Evolutionary conservation across 768 basidiomycete species (phyloP).

Genomic region (Lactifluus volemus): DNA sequence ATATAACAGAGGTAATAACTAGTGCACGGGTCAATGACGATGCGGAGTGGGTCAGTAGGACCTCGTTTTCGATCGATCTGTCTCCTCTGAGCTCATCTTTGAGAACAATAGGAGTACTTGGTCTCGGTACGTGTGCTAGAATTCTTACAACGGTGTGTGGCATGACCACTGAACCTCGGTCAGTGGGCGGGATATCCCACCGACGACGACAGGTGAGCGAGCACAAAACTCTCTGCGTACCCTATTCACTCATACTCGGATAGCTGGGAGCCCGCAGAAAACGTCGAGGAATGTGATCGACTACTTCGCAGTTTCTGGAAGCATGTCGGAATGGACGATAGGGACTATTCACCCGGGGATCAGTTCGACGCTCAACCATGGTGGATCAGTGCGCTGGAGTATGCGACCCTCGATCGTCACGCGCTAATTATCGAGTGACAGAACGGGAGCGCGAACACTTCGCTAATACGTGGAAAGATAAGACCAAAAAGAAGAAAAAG

Average conservation of each 20-base stretch:
- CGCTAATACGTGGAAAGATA: conserved; percentile 1
- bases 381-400: conserved; percentile 47
- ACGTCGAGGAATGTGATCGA: conserved; percentile 48
- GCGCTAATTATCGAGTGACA: conserved; percentile 16
- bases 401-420: neutral
- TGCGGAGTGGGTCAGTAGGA: conserved; percentile 42
- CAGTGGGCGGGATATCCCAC: conserved; percentile 64
- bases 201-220: conserved; percentile 44
- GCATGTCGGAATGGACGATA: conserved; percentile 47
- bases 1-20: conserved; percentile 48
- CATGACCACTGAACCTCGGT: neutral
- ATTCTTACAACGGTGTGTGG: neutral
- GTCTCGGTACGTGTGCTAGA: conserved; percentile 45
- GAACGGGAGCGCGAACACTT: conserved; percentile 35
- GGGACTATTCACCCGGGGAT: conserved; percentile 44
- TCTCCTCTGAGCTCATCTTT: neutral
- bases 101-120: conserved; percentile 43
- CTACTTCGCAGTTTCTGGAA: conserved; percentile 51
- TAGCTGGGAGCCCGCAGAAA: conserved; percentile 65
- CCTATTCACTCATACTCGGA: conserved; percentile 2
- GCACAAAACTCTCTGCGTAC: neutral
- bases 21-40: conserved; percentile 44
- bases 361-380: conserved; percentile 32
- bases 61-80: neutral
- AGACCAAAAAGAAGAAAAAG: conserved; percentile 17